These are phyloP conservation scores for Cytospora piceae DNA, from an alignment of 2,329 filamentous ascomycete species.

Conservation along the genomic window DNA sequence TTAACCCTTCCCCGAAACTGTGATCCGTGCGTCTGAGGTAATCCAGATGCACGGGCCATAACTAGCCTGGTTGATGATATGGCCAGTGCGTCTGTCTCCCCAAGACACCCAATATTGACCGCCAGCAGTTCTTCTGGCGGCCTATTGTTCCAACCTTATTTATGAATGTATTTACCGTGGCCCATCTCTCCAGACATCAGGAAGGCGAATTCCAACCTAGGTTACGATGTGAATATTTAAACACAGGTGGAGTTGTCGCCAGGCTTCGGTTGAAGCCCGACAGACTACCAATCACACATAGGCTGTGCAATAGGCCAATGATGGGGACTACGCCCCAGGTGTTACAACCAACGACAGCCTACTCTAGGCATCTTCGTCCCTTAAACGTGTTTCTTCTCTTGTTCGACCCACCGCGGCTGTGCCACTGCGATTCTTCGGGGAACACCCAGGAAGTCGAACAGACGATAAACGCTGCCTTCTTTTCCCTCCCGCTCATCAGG, in stretches of 20 bases:
- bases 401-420: too few relatives aligned
- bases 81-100: too few relatives aligned
- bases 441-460: background rate
- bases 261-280: background rate
- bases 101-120: background rate
- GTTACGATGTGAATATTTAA: background rate
- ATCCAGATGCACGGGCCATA: too few relatives aligned
- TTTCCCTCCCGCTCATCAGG: background rate
- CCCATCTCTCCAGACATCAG: background rate
- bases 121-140: background rate
- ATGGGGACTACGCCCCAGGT: background rate
- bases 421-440: too few relatives aligned
- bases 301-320: background rate
- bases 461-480: background rate
- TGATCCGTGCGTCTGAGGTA: too few relatives aligned
- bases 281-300: background rate
- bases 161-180: background rate
- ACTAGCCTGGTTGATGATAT: too few relatives aligned
- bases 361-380: background rate
- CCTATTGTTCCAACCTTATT: background rate
- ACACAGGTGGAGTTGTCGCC: background rate
- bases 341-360: background rate
- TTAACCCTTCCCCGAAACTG: too few relatives aligned
- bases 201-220: background rate
- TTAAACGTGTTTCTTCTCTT: background rate